Base-by-base conservation (phyloP, 2,329 filamentous ascomycete genomes). In the Pyrenochaeta sp. region DNA sequence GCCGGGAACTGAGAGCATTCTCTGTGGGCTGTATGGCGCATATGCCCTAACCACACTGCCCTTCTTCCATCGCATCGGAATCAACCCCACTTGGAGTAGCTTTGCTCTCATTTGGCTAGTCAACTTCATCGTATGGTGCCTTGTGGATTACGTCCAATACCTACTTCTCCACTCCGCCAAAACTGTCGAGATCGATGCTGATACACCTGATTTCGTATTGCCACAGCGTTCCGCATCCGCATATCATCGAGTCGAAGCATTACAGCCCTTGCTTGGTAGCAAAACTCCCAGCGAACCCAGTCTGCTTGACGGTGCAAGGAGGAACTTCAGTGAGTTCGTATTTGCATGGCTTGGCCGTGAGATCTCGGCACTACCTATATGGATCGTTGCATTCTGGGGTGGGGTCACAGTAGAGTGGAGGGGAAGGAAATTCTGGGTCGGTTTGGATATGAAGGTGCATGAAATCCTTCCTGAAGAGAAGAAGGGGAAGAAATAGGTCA, bases 341-440 rank as follows among this genome's bases (percentile, higher is more conserved):
- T 72, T 83, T 5, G 90, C 93, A 0, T 99, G 96, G 95, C 64
- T 96, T 0, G 92, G 90, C 0, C 83, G 95, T 29, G 95, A 99
- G 76, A 61, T 85, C 0, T 80, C 97, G 7, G 93, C 95, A 0
- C 79, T 97, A 40, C 93, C 93, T 0, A 89, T 99, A 54, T 99
- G 95, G 95, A 79, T 86, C 0, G 92, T 89, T 85, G 95, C 95
- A 0, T 90, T 97, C 17, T 86, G 91, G 64, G 89, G 94, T n/a
- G 95, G 95, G 0, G 87, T 90, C 1, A 94, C 88, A 0, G 91
- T 99, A 0, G 85, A 85, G 46, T 99, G 95, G 96, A 82, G 95
- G 49, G 94, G 93, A 0, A 88, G 88, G 67, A 84, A 81, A 23
- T 98, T 98, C 72, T 85, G 85, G 66, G 93, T 98, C 1, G 86